Percentiles rank a stretch among this genome's conserved stretches.
These are phyloP conservation scores for Dioscorea cayenensis DNA, from an alignment of 116 monocot genomes.

Conservation along the genomic window DNA sequence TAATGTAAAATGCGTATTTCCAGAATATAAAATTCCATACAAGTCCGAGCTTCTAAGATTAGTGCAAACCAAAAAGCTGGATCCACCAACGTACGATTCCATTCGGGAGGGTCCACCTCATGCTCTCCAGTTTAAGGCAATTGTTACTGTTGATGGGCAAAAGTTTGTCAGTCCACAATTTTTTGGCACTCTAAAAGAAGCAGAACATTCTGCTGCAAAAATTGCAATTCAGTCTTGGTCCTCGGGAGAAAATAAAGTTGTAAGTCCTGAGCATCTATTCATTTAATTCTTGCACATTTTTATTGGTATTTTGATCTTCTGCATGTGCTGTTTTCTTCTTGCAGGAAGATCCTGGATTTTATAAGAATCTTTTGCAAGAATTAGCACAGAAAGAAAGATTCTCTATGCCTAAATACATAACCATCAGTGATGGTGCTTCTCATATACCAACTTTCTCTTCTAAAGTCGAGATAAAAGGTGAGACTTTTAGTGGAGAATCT, in stretches of 20 bases:
- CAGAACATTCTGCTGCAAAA: conserved; percentile 70
- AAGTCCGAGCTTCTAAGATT: conserved; percentile 54
- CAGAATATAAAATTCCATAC: conserved; percentile 29
- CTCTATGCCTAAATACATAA: conserved; percentile 42
- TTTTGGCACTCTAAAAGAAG: conserved; percentile 49
- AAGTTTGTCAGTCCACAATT: conserved; percentile 33
- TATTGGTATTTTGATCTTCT: background rate
- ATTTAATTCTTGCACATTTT: background rate
- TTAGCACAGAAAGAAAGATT: conserved; percentile 50
- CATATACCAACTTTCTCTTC: conserved; percentile 46
- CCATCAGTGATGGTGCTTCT: conserved; percentile 27
- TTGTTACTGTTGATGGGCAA: conserved; percentile 54
- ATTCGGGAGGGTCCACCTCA: conserved; percentile 27
- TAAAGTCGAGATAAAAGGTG: conserved; percentile 52
- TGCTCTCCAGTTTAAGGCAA: conserved; percentile 39
- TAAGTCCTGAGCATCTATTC: conserved; percentile 8
- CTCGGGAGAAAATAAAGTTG: conserved; percentile 27
- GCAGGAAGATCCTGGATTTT: conserved; percentile 25
- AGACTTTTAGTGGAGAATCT: conserved; percentile 43
- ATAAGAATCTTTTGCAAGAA: conserved; percentile 56
- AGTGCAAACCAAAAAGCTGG: conserved; percentile 33
- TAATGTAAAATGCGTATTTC: background rate
- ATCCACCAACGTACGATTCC: conserved; percentile 30
- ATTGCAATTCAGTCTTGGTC: conserved; percentile 46
- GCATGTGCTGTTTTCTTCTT: background rate